A percentile compares a stretch with the other conserved stretches of the same genome.
phyloP scores from a whole-genome alignment of 176 grass and related monocot genomes.

The Triticum urartu region DNA sequence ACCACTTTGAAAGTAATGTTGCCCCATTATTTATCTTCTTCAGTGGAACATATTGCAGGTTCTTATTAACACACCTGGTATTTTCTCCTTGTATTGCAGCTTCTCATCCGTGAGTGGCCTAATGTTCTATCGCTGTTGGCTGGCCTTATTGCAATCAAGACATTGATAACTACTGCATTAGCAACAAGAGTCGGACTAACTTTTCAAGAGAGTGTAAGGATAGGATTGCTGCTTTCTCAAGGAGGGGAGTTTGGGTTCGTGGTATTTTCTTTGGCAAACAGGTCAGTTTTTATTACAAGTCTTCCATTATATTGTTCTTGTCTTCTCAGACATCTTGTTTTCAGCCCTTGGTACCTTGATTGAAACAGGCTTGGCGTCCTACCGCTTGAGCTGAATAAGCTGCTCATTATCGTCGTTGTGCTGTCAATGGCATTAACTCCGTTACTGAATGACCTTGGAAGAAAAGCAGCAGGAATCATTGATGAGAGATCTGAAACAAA shows the following conservation, averaged over 20 bases:
- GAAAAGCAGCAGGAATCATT: conserved; percentile 62
- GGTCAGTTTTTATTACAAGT: conserved; percentile 36
- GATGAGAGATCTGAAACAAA: conserved; percentile 73
- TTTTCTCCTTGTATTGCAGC: conserved; percentile 48
- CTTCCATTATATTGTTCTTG: neutral
- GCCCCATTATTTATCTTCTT: neutral
- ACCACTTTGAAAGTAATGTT: neutral
- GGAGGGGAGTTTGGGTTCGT: conserved; percentile 98
- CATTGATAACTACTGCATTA: conserved; percentile 82
- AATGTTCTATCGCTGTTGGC: conserved; percentile 82
- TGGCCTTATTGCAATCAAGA: conserved; percentile 88
- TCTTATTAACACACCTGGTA: neutral
- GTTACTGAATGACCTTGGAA: conserved; percentile 88
- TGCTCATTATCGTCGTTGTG: conserved; percentile 96
- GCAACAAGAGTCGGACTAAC: conserved; percentile 88
- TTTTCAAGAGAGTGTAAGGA: conserved; percentile 92
- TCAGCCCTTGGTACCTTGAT: conserved; percentile 11
- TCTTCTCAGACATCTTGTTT: conserved; percentile 1
- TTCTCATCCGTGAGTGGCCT: conserved; percentile 96
- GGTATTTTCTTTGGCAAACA: conserved; percentile 98
- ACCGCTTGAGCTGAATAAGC: conserved; percentile 94
- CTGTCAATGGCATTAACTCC: conserved; percentile 98
- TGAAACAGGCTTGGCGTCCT: conserved; percentile 84
- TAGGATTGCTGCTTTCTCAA: conserved; percentile 96
- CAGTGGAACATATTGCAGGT: neutral